phyloP scores from a whole-genome alignment of 352 stramenopile genomes.

The Phytophthora pseudosyringae region DNA sequence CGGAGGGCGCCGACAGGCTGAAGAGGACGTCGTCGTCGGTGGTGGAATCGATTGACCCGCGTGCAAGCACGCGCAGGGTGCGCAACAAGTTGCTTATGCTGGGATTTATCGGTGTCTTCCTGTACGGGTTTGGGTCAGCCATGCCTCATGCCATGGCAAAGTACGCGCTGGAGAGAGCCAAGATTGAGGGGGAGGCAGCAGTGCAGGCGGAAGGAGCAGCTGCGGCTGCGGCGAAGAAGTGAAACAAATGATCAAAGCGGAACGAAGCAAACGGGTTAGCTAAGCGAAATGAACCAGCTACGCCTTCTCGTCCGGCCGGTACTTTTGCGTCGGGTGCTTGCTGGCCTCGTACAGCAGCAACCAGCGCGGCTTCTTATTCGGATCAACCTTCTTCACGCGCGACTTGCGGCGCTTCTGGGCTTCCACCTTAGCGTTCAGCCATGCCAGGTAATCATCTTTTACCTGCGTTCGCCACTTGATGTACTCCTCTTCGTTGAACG shows the following conservation, averaged over 20 bases:
- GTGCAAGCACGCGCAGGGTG: conserved; percentile 39
- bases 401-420: conserved; percentile 51
- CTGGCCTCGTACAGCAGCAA: conserved; percentile 74
- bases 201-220: conserved; percentile 8
- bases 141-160: conserved; percentile 69
- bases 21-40: conserved; percentile 54
- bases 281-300: conserved; percentile 27
- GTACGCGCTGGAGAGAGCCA: conserved; percentile 69
- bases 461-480: conserved; percentile 70
- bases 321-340: conserved; percentile 42
- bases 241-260: conserved; percentile 8
- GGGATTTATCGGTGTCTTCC: conserved; percentile 66
- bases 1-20: conserved; percentile 53
- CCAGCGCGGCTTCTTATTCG: conserved; percentile 71
- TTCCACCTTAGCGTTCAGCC: conserved; percentile 70
- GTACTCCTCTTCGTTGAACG: conserved; percentile 70
- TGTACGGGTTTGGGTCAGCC: conserved; percentile 79
- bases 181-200: conserved; percentile 51
- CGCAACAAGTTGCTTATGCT: conserved; percentile 68
- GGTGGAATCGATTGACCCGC: conserved; percentile 62
- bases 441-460: conserved; percentile 79
- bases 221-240: conserved; percentile 26
- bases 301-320: conserved; percentile 38
- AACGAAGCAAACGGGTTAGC: conserved; percentile 13
- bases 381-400: conserved; percentile 51